phyloP scores from a whole-genome alignment of 1,284 basidiomycete genomes.

The Ustilago trichophora region DNA sequence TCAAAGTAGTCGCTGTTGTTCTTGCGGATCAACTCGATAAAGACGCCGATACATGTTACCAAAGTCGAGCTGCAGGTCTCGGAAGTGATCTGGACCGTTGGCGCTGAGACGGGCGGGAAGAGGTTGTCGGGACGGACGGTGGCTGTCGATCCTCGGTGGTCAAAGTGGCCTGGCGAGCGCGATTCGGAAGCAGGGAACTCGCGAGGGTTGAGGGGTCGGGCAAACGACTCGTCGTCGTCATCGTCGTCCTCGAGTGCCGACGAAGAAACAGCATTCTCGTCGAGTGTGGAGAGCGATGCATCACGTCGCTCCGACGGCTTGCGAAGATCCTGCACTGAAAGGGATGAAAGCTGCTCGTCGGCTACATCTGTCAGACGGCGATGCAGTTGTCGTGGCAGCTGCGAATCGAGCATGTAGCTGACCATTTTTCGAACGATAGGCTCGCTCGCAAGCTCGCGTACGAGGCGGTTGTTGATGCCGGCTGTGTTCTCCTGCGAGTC shows the following conservation, averaged over 20 bases:
- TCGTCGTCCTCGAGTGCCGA: slow-evolving; percentile 63
- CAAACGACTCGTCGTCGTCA: slow-evolving; percentile 56
- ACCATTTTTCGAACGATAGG: slow-evolving; percentile 79
- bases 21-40: slow-evolving; percentile 95
- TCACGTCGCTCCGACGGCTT: slow-evolving; percentile 30
- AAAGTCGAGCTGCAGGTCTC: slow-evolving; percentile 87
- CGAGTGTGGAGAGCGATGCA: slow-evolving; percentile 14
- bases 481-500: slow-evolving; percentile 44
- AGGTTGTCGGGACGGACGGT: slow-evolving; percentile 55
- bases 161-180: slow-evolving; percentile 25
- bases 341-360: slow-evolving; percentile 47
- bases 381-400: slow-evolving; percentile 37
- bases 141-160: slow-evolving; percentile 58
- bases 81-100: slow-evolving; percentile 63
- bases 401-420: slow-evolving; percentile 80
- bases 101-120: slow-evolving; percentile 53
- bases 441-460: slow-evolving; percentile 84
- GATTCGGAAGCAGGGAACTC: slow-evolving; percentile 52
- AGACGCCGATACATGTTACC: slow-evolving; percentile 84
- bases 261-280: slow-evolving; percentile 32
- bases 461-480: slow-evolving; percentile 76
- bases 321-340: slow-evolving; percentile 25
- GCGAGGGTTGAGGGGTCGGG: slow-evolving; percentile 46
- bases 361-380: slow-evolving; percentile 46
- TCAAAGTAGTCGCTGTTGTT: slow-evolving; percentile 99